Base-by-base conservation (phyloP, 495 filamentous ascomycete species). In the Evernia prunastri region DNA sequence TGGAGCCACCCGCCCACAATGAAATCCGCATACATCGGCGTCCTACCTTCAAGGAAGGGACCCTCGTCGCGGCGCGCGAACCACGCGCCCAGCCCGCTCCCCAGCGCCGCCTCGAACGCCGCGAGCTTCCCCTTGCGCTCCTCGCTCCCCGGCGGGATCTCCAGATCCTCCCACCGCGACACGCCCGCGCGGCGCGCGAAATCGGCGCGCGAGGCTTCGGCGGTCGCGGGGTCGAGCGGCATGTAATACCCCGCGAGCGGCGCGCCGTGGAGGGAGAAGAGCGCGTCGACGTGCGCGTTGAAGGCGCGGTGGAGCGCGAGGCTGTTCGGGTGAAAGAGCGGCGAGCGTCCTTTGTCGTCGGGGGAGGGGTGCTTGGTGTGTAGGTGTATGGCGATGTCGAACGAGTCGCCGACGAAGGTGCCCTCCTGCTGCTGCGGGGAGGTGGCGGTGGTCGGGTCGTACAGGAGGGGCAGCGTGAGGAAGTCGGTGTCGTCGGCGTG, bases 1-100 rank as follows among this genome's bases (percentile, higher is more conserved):
- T 76, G 69, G 77, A 87, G 58, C 85, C 85, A 88, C 23, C 71
- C 84, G 3, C 85, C 85, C 0, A 88, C 76, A 57, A 87, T 83
- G 0, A 86, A 60, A 70, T 88, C 85, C n/a, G 84, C 85, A 80
- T 87, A 85, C 60, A 63, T 76, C 1, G 78, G 68, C 70, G 65
- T 66, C 3, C 68, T 56, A 1, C 84, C 84, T 1, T 79, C 59
- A 4, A 87, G 18, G 56, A 80, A 87, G 1, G 83, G 82, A 25
- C 83, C 84, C 12, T 59, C 57, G 25, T 74, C 60, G 58, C 74
- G 66, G 67, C 67, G 69, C 64, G 42, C 7, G 54, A 79, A 85
- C n/a, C 78, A 27, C 70, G 67, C 71, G 3, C 77, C 83, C 45
- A 84, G 58, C 0, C 65, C 79, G 18, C 47, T 63, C 10, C 69